Conservation (phyloP, 2,329 filamentous ascomycete genomes). For the Metarhizium album region DNA sequence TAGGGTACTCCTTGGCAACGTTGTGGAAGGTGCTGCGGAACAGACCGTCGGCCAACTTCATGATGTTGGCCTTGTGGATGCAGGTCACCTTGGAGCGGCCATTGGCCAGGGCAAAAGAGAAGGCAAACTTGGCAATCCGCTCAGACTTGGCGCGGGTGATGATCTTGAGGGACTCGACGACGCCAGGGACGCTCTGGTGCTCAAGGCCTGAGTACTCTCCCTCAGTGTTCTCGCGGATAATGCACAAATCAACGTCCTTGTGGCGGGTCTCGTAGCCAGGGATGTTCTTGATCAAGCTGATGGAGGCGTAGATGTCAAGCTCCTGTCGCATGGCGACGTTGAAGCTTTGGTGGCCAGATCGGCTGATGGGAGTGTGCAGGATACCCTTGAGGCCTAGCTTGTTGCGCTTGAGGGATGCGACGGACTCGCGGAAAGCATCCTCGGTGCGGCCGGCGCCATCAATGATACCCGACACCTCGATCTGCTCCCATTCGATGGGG, state of each 20-base stretch:
- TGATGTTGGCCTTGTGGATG: slow-evolving; percentile 99
- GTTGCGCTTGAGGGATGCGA: slow-evolving; percentile 93
- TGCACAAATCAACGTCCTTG: slow-evolving; percentile 94
- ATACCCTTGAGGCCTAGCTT: slow-evolving; percentile 99
- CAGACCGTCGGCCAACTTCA: slow-evolving; percentile 98
- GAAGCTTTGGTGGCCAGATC: slow-evolving; percentile 97
- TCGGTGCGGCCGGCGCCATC: slow-evolving; percentile 72
- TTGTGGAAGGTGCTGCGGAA: slow-evolving; percentile 97
- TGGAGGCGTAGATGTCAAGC: slow-evolving; percentile 98
- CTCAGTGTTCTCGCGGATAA: slow-evolving; percentile 99
- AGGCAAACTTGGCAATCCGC: slow-evolving; percentile 98
- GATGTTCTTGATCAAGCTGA: slow-evolving; percentile 98
- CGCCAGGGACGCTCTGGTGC: slow-evolving; percentile 92
- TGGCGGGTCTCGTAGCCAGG: slow-evolving; percentile 96
- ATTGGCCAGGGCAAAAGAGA: slow-evolving; percentile 95
- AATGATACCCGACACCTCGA: slow-evolving; percentile 88
- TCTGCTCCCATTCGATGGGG: slow-evolving; percentile 96
- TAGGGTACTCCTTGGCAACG: slow-evolving; percentile 89
- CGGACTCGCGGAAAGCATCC: slow-evolving; percentile 89
- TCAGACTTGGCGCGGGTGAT: slow-evolving; percentile 98
- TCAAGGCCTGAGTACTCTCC: slow-evolving; percentile 98
- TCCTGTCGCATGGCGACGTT: slow-evolving; percentile 98
- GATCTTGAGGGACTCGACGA: slow-evolving; percentile 99
- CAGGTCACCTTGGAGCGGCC: slow-evolving; percentile 98
- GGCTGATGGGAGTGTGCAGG: slow-evolving; percentile 91